Percentiles rank a stretch among this genome's conserved stretches.
Conservation (phyloP, 2,329 filamentous ascomycete species). For the Elsinoe necatrix region DNA sequence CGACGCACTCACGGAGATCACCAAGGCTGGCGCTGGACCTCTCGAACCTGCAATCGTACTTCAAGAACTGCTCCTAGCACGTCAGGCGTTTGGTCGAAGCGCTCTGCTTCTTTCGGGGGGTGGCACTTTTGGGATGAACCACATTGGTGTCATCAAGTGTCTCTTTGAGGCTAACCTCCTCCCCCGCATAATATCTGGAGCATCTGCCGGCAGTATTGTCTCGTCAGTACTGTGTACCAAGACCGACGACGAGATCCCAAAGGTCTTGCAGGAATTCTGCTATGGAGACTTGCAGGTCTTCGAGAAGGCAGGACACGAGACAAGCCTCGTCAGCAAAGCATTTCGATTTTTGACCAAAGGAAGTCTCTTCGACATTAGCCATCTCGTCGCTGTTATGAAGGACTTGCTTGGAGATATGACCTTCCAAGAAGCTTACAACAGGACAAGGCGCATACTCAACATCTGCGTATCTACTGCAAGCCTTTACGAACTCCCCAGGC, state of each 20-base stretch:
- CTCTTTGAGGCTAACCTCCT: slow-evolving; percentile 67
- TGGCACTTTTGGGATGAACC: slow-evolving; percentile 84
- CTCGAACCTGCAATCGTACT: slow-evolving; percentile 53
- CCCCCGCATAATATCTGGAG: slow-evolving; percentile 78
- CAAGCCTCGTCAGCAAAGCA: slow-evolving; percentile 60
- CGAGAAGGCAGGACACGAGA: slow-evolving; percentile 51
- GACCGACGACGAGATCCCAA: slow-evolving; percentile 69
- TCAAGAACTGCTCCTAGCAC: slow-evolving; percentile 61
- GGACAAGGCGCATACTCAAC: slow-evolving; percentile 84
- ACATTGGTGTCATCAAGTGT: slow-evolving; percentile 78
- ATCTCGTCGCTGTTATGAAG: slow-evolving; percentile 74
- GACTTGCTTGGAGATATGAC: slow-evolving; percentile 77
- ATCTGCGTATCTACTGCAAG: slow-evolving; percentile 87
- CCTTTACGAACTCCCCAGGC: slow-evolving; percentile 73
- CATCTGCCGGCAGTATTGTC: slow-evolving; percentile 81
- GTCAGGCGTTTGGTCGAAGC: slow-evolving; percentile 77
- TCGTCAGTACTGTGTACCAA: slow-evolving; percentile 70
- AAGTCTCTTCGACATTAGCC: slow-evolving; percentile 73
- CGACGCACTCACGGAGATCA: slow-evolving; percentile 56
- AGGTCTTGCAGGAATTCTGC: slow-evolving; percentile 60
- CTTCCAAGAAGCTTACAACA: slow-evolving; percentile 91
- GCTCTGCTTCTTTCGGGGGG: slow-evolving; percentile 77
- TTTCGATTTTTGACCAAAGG: slow-evolving; percentile 70
- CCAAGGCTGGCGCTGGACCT: slow-evolving; percentile 33
- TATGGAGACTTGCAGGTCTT: slow-evolving; percentile 78